Evolutionary conservation across 306 rosid genomes (phyloP).

Genomic region (Vicia villosa): DNA sequence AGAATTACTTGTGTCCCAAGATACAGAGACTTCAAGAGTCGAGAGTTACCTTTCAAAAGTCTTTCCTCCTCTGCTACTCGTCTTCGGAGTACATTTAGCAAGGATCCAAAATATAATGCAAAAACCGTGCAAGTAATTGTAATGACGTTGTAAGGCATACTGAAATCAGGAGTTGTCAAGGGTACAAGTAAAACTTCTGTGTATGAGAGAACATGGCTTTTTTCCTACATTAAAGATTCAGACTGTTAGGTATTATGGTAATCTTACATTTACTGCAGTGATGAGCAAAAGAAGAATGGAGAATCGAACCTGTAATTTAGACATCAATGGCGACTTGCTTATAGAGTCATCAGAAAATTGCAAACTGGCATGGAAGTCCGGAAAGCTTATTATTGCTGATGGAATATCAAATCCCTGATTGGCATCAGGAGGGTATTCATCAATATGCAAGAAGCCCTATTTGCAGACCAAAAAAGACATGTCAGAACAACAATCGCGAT

Average conservation of each 20-base stretch:
- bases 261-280: background rate
- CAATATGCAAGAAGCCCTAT: conserved; percentile 94
- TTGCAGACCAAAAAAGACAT: conserved; percentile 24
- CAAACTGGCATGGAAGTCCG: conserved; percentile 62
- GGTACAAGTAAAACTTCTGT: conserved; percentile 92
- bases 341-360: conserved; percentile 49
- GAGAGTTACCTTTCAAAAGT: conserved; percentile 57
- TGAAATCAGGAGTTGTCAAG: conserved; percentile 93
- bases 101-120: conserved; percentile 89
- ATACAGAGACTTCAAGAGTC: conserved; percentile 16
- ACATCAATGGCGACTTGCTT: conserved; percentile 64
- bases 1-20: conserved; percentile 3
- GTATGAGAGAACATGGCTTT: conserved; percentile 66
- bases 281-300: conserved; percentile 13
- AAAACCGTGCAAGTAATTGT: conserved; percentile 90
- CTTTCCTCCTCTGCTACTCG: conserved; percentile 90
- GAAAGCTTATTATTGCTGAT: conserved; percentile 86
- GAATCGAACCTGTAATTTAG: conserved; percentile 66
- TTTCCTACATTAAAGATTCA: conserved; percentile 58
- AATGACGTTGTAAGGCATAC: conserved; percentile 97
- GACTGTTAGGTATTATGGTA: conserved; percentile 18
- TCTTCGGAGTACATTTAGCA: conserved; percentile 80
- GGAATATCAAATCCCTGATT: conserved; percentile 98
- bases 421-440: conserved; percentile 96
- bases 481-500: conserved; percentile 4